These are phyloP conservation scores for Cetradonia linearis DNA, from an alignment of 495 filamentous ascomycete genomes.

Conservation along the genomic window DNA sequence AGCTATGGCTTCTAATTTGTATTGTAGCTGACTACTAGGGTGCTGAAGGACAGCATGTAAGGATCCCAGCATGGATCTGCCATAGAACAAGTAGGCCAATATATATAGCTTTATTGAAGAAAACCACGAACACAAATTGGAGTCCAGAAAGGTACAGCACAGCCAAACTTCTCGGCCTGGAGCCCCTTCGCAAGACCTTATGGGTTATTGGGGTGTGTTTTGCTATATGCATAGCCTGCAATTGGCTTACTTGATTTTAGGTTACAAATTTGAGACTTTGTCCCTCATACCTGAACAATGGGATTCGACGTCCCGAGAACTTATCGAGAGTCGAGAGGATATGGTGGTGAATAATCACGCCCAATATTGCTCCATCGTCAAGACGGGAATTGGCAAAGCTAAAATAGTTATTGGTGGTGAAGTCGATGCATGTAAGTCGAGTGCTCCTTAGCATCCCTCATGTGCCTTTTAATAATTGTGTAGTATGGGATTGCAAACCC, in stretches of 20 bases:
- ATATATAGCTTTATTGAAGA: conserved; percentile 80
- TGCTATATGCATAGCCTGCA: neutral
- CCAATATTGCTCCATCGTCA: conserved; percentile 89
- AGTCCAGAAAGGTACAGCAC: conserved; percentile 41
- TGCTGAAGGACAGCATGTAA: conserved; percentile 65
- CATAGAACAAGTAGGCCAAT: neutral
- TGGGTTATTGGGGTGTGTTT: conserved; percentile 52
- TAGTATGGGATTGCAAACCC: conserved; percentile 79
- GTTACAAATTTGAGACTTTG: conserved; percentile 93
- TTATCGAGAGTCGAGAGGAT: conserved; percentile 65
- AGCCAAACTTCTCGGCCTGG: conserved; percentile 44
- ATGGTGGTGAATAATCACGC: conserved; percentile 72
- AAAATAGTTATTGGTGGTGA: conserved; percentile 80
- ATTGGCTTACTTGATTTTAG: conserved; percentile 32
- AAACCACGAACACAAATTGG: conserved; percentile 58
- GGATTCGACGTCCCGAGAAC: conserved; percentile 55
- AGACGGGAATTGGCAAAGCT: conserved; percentile 67
- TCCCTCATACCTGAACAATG: conserved; percentile 62
- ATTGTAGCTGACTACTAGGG: conserved; percentile 18
- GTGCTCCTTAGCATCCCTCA: neutral
- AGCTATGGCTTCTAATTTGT: neutral
- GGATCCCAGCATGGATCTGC: conserved; percentile 23
- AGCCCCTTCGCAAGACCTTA: conserved; percentile 51
- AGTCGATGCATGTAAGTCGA: conserved; percentile 68
- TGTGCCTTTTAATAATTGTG: conserved; percentile 1